These are phyloP conservation scores for Fomitiporia mediterranea DNA, from an alignment of 1,284 basidiomycete genomes.

Conservation along the genomic window DNA sequence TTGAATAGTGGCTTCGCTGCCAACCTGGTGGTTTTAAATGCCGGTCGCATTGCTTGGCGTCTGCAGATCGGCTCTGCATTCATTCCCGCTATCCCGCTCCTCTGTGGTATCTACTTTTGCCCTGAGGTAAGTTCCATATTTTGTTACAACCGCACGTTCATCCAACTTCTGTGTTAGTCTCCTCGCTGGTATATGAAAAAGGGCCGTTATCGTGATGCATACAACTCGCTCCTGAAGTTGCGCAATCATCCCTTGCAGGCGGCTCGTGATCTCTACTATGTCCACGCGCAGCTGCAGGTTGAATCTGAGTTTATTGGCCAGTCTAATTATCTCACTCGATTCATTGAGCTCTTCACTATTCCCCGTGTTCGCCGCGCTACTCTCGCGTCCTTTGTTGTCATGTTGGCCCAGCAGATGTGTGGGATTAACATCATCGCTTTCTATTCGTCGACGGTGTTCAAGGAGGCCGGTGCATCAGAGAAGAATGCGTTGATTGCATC, in stretches of 20 bases:
- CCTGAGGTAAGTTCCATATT: constrained; percentile 53
- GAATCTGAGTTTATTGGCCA: constrained; percentile 52
- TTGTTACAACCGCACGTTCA: constrained; percentile 56
- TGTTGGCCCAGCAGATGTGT: constrained; percentile 62
- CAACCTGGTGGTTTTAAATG: constrained; percentile 43
- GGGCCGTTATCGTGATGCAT: constrained; percentile 53
- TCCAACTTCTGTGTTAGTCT: constrained; percentile 58
- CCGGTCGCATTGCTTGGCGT: constrained; percentile 50
- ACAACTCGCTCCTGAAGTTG: constrained; percentile 50
- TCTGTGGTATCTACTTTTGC: constrained; percentile 28
- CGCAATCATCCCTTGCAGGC: constrained; percentile 66
- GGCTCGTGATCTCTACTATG: constrained; percentile 51
- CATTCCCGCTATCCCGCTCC: constrained; percentile 48
- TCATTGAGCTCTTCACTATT: constrained; percentile 60
- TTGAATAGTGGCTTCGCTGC: constrained; percentile 39
- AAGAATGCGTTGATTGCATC: constrained; percentile 58
- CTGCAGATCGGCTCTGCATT: constrained; percentile 53
- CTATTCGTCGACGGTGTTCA: constrained; percentile 68
- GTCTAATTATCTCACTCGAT: constrained; percentile 42
- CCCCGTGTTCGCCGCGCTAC: constrained; percentile 68
- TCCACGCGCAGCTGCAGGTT: constrained; percentile 51
- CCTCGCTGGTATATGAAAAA: constrained; percentile 73
- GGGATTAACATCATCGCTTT: constrained; percentile 57
- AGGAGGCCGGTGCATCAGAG: constrained; percentile 45
- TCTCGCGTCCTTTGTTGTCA: constrained; percentile 61